phyloP scores from a whole-genome alignment of 257 asterid genomes.

The Dorcoceras hygrometricum region DNA sequence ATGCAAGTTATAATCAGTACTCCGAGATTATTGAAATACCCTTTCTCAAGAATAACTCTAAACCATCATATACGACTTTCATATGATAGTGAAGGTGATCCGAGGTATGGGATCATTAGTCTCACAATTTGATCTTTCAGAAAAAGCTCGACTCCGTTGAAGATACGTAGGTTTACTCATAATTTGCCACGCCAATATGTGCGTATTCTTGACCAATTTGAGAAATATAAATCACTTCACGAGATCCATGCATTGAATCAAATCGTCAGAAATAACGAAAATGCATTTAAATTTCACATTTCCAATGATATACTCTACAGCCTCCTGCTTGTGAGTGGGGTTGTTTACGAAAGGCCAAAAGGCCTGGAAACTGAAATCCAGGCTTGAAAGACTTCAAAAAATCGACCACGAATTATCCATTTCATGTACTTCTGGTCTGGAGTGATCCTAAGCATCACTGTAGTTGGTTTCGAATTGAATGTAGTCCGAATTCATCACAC shows the following conservation, averaged over 20 bases:
- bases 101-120: neutral
- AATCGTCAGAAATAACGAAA: neutral
- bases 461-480: constrained; percentile 71
- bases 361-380: constrained; percentile 34
- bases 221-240: neutral
- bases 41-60: no score
- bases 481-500: constrained; percentile 34
- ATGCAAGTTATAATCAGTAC: no score
- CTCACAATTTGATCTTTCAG: neutral
- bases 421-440: constrained; percentile 56
- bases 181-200: neutral
- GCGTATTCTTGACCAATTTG: neutral
- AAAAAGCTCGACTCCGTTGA: neutral
- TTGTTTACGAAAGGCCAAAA: constrained; percentile 25
- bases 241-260: neutral
- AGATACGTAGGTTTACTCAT: neutral
- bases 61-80: no score
- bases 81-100: neutral
- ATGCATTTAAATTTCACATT: constrained; percentile 25
- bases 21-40: no score
- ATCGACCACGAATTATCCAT: constrained; percentile 48
- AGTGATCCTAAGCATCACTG: constrained; percentile 47
- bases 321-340: constrained; percentile 26
- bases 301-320: constrained; percentile 26
- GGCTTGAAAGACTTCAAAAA: constrained; percentile 62